Conservation (phyloP, 176 grass and related monocot species). For the Ampelocalamus luodianensis region DNA sequence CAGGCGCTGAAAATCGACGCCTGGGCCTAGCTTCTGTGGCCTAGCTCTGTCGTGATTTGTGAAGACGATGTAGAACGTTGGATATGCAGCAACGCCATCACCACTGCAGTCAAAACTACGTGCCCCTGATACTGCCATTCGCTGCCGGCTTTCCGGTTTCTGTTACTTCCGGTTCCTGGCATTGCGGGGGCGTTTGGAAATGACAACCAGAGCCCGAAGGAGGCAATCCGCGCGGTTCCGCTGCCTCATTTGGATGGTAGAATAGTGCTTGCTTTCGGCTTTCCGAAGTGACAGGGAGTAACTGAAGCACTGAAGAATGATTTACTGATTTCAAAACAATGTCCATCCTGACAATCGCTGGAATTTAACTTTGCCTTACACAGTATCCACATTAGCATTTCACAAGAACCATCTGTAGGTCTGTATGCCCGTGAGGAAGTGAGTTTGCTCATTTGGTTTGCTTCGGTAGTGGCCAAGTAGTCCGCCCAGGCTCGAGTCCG, state of each 20-base stretch:
- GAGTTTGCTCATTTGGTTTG: no score
- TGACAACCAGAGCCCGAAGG: not conserved
- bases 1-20: no score
- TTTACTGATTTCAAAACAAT: not conserved
- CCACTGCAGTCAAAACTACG: no score
- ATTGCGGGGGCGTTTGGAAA: not conserved
- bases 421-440: no score
- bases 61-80: not conserved
- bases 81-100: no score
- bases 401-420: no score
- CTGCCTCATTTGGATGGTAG: not conserved
- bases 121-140: no score
- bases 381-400: not conserved
- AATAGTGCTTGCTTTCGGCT: not conserved
- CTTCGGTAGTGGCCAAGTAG: no score
- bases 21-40: no score
- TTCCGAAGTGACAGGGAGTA: not conserved
- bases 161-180: not conserved
- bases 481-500: no score
- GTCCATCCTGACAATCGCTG: not conserved
- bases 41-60: not conserved
- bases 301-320: not conserved
- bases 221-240: not conserved
- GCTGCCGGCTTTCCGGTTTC: not conserved
- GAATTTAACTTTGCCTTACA: not conserved